Evolutionary conservation across 176 grass and related monocot genomes (phyloP).

Genomic region (Aegilops bicornis): DNA sequence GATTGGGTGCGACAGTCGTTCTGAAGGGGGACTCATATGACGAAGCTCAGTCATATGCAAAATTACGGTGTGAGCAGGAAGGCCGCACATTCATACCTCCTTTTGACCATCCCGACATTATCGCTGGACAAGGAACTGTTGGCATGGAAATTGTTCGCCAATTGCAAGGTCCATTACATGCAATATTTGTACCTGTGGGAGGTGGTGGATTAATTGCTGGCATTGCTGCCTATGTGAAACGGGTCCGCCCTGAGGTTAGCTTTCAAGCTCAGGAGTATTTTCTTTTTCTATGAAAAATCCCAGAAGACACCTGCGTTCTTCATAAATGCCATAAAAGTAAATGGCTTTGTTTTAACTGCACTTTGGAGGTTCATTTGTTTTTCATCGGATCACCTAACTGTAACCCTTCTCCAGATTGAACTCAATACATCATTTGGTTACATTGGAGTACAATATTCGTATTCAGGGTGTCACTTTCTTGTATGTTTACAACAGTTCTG

Average conservation of each 20-base stretch:
- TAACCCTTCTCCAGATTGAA: neutral
- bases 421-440: neutral
- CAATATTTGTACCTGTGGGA: conserved; percentile 99
- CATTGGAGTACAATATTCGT: neutral
- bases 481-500: conserved; percentile 7
- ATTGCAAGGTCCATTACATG: conserved; percentile 72
- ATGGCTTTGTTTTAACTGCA: neutral
- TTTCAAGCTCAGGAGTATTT: neutral
- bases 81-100: conserved; percentile 90
- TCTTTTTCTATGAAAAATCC: conserved; percentile 3
- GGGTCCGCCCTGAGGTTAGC: conserved; percentile 92
- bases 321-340: neutral
- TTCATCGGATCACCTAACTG: neutral
- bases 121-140: conserved; percentile 85
- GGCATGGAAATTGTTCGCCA: conserved; percentile 99
- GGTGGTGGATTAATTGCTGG: conserved; percentile 97
- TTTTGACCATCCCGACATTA: conserved; percentile 97
- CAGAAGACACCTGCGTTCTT: neutral
- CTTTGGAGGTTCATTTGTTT: conserved; percentile 1
- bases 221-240: conserved; percentile 98
- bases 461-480: neutral
- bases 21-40: conserved; percentile 92
- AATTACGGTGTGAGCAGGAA: conserved; percentile 76
- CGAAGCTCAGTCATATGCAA: conserved; percentile 91
- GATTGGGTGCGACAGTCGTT: conserved; percentile 84